Base-by-base conservation (phyloP, 192 early-diverging fungal species). In the Mortierella alpina region DNA sequence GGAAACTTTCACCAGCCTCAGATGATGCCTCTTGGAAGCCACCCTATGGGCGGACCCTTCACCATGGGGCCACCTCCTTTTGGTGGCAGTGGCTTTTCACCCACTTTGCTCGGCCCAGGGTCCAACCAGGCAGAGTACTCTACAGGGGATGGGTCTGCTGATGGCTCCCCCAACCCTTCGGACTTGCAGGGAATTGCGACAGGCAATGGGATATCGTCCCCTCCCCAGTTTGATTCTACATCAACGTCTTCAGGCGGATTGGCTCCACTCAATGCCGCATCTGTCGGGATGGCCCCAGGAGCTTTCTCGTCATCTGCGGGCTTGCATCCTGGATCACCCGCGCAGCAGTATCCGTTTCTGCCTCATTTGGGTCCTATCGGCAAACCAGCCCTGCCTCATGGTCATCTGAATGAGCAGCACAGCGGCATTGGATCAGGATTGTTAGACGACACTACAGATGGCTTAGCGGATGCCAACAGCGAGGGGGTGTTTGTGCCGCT, bases 1-100 rank as follows among this genome's bases (percentile, higher is more conserved):
- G 72, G 67, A 42, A 70, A 61, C 17, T 75, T 70, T 51, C 80
- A 75, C 48, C 80, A 73, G 31, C 72, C 68, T 4, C 68, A 42
- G 0, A 56, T 74, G 68, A 70, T 82, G 70, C 51, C 72, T 14
- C 23, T 66, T 17, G 72, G 80, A 17, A 48, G 13, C 10, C 72
- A 72, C 23, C 70, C 77, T 2, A 64, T 77, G 68, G 46, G 50
- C 40, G 75, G 75, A 5, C 77, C 72, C 15, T 72, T 80, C 23
- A 59, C 48, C 6, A 56, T 72, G 55, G 70, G 65, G 7, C 69
- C 64, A 42, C 69, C 51, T 20, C 54, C 55, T 4, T 72, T 72
- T 45, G 56, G 55, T 23, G 66, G 49, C 9, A 55, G 53, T 8
- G 55, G 56, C 18, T 72, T 67, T 17, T 63, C 70, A 39, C 48